phyloP scores from a whole-genome alignment of 2,329 filamentous ascomycete genomes.

The Cucurbitaria berberidis region DNA sequence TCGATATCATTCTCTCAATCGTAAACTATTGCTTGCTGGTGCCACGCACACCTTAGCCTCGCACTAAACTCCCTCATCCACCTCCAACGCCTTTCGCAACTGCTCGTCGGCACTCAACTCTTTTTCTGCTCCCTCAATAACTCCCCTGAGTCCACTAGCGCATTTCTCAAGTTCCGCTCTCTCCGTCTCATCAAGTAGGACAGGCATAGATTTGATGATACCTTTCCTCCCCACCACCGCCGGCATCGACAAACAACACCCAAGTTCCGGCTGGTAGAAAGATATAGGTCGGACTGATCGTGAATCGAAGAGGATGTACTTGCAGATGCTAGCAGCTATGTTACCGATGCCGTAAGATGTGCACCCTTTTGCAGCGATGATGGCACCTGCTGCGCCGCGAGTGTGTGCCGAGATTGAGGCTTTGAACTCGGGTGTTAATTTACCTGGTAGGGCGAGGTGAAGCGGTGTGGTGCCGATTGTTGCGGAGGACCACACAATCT shows the following conservation, averaged over 20 bases:
- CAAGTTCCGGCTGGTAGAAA: slow-evolving; percentile 56
- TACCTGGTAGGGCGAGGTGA: slow-evolving; percentile 38
- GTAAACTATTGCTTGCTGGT: not conserved
- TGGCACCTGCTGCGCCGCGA: slow-evolving; percentile 55
- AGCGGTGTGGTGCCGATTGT: slow-evolving; percentile 53
- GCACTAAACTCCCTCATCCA: slow-evolving; percentile 16
- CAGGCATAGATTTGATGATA: slow-evolving; percentile 49
- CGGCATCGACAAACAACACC: slow-evolving; percentile 59
- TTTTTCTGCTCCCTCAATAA: slow-evolving; percentile 49
- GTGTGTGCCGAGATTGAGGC: slow-evolving; percentile 53
- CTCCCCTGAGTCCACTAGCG: slow-evolving; percentile 43
- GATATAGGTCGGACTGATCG: slow-evolving; percentile 57
- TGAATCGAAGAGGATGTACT: slow-evolving; percentile 58
- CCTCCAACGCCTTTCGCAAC: slow-evolving; percentile 34
- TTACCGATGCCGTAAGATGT: slow-evolving; percentile 60
- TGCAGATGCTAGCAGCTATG: slow-evolving; percentile 57
- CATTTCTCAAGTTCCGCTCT: slow-evolving; percentile 40
- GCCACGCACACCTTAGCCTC: not conserved
- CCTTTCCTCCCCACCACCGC: slow-evolving; percentile 57
- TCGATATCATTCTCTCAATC: not conserved
- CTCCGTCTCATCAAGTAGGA: slow-evolving; percentile 46
- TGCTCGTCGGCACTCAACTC: slow-evolving; percentile 37
- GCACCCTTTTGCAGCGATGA: slow-evolving; percentile 59
- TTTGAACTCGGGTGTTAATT: slow-evolving; percentile 33
- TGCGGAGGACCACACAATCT: slow-evolving; percentile 55